Evolutionary conservation across 2,329 filamentous ascomycete species (phyloP).

Genomic region (Pseudogymnoascus verrucosus): DNA sequence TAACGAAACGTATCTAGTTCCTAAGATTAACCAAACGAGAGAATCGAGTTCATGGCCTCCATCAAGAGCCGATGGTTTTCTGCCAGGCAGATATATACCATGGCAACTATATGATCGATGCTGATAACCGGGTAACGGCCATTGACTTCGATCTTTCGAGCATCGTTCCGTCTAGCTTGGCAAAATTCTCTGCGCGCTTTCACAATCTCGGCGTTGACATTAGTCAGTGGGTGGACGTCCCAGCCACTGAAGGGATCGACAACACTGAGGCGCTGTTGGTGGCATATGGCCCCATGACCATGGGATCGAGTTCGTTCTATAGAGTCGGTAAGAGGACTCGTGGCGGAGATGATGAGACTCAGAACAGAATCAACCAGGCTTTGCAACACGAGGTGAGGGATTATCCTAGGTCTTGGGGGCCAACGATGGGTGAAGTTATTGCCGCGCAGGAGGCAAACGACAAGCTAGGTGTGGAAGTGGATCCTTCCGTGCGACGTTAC

Average conservation of each 20-base stretch:
- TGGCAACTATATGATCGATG: constrained; percentile 18
- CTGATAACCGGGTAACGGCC: constrained; percentile 11
- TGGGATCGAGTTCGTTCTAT: background rate
- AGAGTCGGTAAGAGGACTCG: background rate
- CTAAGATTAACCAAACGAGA: constrained; percentile 12
- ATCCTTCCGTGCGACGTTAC: background rate
- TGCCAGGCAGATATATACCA: constrained; percentile 16
- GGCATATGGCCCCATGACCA: background rate
- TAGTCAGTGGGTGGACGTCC: constrained; percentile 10
- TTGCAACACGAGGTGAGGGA: background rate
- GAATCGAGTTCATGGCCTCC: constrained; percentile 10
- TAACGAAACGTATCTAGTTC: background rate
- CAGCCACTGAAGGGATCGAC: constrained; percentile 12
- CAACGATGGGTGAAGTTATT: background rate
- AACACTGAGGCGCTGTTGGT: constrained; percentile 25
- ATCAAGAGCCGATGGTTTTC: constrained; percentile 18
- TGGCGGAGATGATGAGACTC: background rate
- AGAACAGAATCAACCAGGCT: background rate
- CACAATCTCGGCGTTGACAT: constrained; percentile 9
- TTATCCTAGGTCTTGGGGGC: background rate
- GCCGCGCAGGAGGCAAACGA: background rate
- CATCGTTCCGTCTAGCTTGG: constrained; percentile 19
- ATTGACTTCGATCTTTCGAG: constrained; percentile 16
- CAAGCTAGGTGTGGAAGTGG: background rate
- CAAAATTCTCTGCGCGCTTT: constrained; percentile 7